phyloP scores from a whole-genome alignment of 768 basidiomycete genomes.

The Mycena olivaceomarginata region DNA sequence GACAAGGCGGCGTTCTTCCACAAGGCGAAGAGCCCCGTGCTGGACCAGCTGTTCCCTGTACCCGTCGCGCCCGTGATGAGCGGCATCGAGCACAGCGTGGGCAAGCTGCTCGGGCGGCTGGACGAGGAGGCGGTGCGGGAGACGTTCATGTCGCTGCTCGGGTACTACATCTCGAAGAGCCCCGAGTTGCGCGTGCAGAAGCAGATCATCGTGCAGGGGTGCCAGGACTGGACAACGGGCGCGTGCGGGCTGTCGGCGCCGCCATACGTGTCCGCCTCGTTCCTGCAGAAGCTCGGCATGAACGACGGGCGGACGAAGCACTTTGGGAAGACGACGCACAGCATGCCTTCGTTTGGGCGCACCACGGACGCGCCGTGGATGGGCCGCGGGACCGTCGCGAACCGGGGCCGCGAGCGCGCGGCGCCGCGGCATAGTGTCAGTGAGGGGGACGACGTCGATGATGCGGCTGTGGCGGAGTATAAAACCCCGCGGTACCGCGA shows the following conservation, averaged over 20 bases:
- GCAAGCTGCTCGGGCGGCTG: slow-evolving; percentile 56
- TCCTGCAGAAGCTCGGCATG: slow-evolving; percentile 67
- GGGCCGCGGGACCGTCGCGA: slow-evolving; percentile 18
- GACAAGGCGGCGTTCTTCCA: slow-evolving; percentile 60
- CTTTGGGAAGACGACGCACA: slow-evolving; percentile 30
- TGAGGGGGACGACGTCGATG: neutral
- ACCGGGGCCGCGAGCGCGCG: neutral
- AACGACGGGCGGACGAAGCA: slow-evolving; percentile 45
- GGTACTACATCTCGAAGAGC: slow-evolving; percentile 79
- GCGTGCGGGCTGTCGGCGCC: slow-evolving; percentile 70
- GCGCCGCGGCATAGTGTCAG: neutral
- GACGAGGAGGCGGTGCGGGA: slow-evolving; percentile 74
- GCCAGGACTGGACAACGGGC: slow-evolving; percentile 77
- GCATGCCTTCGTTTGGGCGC: neutral
- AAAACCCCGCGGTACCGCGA: slow-evolving; percentile 24
- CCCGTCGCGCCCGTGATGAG: slow-evolving; percentile 48
- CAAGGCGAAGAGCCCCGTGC: slow-evolving; percentile 5
- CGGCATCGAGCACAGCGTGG: slow-evolving; percentile 53
- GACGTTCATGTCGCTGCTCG: slow-evolving; percentile 80
- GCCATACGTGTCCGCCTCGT: slow-evolving; percentile 70
- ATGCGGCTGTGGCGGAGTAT: slow-evolving; percentile 22
- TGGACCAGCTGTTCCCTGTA: slow-evolving; percentile 27
- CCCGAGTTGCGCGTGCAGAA: slow-evolving; percentile 67
- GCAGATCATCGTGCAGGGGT: slow-evolving; percentile 69
- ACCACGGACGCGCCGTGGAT: slow-evolving; percentile 23